phyloP scores from a whole-genome alignment of 2,329 filamentous ascomycete genomes.

The Diaporthe australafricana region DNA sequence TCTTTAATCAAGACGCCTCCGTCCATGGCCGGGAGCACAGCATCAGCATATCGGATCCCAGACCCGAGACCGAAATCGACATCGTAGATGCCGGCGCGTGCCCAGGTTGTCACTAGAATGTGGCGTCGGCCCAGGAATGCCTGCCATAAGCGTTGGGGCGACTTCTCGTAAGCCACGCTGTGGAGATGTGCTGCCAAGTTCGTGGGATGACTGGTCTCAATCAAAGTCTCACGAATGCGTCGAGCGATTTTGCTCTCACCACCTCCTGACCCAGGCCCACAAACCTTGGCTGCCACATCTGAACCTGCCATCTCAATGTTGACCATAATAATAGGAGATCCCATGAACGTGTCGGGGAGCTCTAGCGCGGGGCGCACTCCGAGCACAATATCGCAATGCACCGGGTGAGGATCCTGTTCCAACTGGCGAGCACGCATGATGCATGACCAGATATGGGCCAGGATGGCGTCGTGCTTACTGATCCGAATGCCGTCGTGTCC shows the following conservation, averaged over 20 bases:
- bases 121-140: constrained; percentile 1
- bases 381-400: background rate
- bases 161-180: background rate
- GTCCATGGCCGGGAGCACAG: background rate
- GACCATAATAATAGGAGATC: constrained; percentile 1
- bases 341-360: background rate
- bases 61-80: background rate
- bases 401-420: background rate
- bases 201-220: background rate
- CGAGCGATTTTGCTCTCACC: background rate
- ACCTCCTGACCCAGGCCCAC: background rate
- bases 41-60: background rate
- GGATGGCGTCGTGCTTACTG: constrained; percentile 5
- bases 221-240: constrained; percentile 1
- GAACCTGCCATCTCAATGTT: constrained; percentile 1
- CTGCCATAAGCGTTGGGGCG: constrained; percentile 6
- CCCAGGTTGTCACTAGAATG: constrained; percentile 3
- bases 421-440: constrained; percentile 6
- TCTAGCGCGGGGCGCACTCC: constrained; percentile 1
- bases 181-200: constrained; percentile 3
- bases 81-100: constrained; percentile 3
- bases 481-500: background rate
- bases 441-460: constrained; percentile 1
- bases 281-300: background rate
- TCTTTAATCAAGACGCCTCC: background rate